Evolutionary conservation across 2,329 filamentous ascomycete genomes (phyloP).

Genomic region (Phyllachora maydis): DNA sequence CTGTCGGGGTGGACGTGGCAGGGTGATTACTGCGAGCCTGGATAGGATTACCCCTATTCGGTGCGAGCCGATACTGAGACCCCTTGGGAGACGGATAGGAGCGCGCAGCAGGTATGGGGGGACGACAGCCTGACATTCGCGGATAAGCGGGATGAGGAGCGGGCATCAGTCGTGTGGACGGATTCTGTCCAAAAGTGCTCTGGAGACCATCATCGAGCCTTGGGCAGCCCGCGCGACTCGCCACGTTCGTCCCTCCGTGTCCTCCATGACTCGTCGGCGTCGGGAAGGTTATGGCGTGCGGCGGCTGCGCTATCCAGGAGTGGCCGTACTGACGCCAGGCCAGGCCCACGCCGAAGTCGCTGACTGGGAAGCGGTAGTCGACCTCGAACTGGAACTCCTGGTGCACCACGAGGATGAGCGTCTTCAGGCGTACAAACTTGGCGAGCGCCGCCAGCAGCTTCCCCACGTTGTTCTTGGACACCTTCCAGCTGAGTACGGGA

Average conservation of each 20-base stretch:
- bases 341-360: slow-evolving; percentile 2
- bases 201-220: background rate
- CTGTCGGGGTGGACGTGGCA: background rate
- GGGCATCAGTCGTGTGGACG: too few species aligned
- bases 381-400: slow-evolving; percentile 25
- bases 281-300: background rate
- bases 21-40: too few species aligned
- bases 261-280: slow-evolving; percentile 1
- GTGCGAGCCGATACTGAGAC: too few species aligned
- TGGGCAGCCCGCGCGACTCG: slow-evolving; percentile 1
- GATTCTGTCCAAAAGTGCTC: too few species aligned
- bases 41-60: too few species aligned
- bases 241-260: background rate
- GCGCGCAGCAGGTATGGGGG: too few species aligned
- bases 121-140: too few species aligned
- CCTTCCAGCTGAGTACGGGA: slow-evolving; percentile 21
- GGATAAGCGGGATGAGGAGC: background rate
- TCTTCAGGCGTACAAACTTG: slow-evolving; percentile 17
- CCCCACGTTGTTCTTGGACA: slow-evolving; percentile 19
- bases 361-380: slow-evolving; percentile 10
- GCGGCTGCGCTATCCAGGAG: background rate
- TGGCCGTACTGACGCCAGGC: background rate
- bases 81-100: too few species aligned
- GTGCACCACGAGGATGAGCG: slow-evolving; percentile 22
- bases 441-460: slow-evolving; percentile 18